Conservation (phyloP, 148 eudicot genomes). For the Rhododendron henanense region DNA sequence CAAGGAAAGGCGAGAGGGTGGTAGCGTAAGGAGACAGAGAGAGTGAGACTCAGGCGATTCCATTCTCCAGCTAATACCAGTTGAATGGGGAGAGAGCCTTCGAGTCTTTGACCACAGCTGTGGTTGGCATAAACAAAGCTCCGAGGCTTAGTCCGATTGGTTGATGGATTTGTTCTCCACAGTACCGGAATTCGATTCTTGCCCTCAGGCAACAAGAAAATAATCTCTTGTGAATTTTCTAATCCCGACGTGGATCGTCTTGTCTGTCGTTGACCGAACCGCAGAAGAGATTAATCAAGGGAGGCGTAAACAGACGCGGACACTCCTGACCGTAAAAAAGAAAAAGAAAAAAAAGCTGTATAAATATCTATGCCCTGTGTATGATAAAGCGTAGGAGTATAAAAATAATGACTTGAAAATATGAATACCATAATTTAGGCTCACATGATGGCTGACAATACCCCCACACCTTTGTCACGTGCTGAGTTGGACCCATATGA, state of each 20-base stretch:
- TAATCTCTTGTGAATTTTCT: too few species aligned
- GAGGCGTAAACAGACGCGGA: too few species aligned
- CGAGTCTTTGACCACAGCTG: slow-evolving; percentile 23
- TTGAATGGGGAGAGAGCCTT: neutral
- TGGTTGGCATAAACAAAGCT: neutral
- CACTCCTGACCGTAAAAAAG: neutral
- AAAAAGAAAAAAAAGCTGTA: neutral
- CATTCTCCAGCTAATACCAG: slow-evolving; percentile 2
- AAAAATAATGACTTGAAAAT: neutral
- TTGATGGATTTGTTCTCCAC: neutral
- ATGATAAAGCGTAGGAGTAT: neutral
- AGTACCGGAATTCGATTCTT: too few species aligned
- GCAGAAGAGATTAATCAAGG: neutral
- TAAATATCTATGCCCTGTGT: neutral
- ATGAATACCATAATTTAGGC: slow-evolving; percentile 4
- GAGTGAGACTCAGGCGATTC: slow-evolving; percentile 3
- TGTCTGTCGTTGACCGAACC: too few species aligned
- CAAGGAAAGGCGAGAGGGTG: slow-evolving; percentile 11
- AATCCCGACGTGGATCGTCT: too few species aligned
- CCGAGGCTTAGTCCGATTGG: neutral
- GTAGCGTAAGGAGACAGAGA: neutral
- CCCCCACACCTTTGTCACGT: slow-evolving; percentile 78
- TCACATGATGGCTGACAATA: slow-evolving; percentile 91
- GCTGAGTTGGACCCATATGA: slow-evolving; percentile 55
- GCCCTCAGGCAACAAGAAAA: too few species aligned